Evolutionary conservation across 2,329 filamentous ascomycete genomes (phyloP).

Genomic region (Raffaelea arxii): DNA sequence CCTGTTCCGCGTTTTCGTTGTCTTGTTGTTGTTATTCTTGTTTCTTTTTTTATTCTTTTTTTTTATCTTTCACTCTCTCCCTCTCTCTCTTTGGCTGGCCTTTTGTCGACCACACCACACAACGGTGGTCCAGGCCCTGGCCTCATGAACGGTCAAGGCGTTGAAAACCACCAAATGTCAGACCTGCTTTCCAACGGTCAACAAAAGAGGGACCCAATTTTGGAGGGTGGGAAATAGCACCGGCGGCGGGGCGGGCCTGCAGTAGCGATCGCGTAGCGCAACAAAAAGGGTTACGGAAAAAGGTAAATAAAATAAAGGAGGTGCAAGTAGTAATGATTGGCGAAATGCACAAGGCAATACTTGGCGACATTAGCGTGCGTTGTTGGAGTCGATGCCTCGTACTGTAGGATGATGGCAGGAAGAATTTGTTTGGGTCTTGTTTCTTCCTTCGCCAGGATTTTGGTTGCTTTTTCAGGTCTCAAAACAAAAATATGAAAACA

Average conservation of each 20-base stretch:
- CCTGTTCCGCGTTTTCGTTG: not conserved
- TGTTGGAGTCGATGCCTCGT: not conserved
- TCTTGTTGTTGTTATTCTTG: not conserved
- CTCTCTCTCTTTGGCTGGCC: not conserved
- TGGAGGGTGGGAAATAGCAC: slow-evolving; percentile 2
- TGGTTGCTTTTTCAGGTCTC: no score
- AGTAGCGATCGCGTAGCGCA: slow-evolving; percentile 8
- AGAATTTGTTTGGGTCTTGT: no score
- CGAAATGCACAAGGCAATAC: not conserved
- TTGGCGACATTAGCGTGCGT: not conserved
- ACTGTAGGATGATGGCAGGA: no score
- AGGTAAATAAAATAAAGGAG: slow-evolving; percentile 1
- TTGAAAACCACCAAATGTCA: no score
- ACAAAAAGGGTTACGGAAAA: not conserved
- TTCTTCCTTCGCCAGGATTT: no score
- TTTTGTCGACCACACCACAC: slow-evolving; percentile 92
- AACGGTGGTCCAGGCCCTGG: no score
- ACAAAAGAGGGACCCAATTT: not conserved
- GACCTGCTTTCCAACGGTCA: not conserved
- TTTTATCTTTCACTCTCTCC: not conserved
- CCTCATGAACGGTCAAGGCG: no score
- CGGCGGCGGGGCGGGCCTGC: slow-evolving; percentile 8
- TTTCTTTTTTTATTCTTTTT: not conserved
- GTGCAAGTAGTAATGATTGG: not conserved
- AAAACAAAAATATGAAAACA: no score